Evolutionary conservation across 768 basidiomycete species (phyloP).

Genomic region (Collybia sordida): DNA sequence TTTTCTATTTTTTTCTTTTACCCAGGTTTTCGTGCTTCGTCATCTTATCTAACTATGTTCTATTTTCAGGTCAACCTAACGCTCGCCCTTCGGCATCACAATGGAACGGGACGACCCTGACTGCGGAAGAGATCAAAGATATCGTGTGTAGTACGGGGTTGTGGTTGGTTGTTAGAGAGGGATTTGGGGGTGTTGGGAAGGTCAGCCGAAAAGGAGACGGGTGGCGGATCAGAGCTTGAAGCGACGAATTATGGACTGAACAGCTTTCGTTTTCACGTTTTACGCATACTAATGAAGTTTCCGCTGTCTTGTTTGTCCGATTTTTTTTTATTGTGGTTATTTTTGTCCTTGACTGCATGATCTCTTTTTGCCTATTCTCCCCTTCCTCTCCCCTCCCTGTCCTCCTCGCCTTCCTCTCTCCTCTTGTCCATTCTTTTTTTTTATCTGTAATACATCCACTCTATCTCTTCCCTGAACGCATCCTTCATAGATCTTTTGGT

Average conservation of each 20-base stretch:
- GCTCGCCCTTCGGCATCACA: conserved; percentile 6
- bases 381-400: too few relatives aligned
- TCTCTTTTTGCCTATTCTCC: too few relatives aligned
- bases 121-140: conserved; percentile 94
- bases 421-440: too few relatives aligned
- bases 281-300: too few relatives aligned
- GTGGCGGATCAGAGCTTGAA: conserved; percentile 68
- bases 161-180: conserved; percentile 91
- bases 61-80: conserved; percentile 5
- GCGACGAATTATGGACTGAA: conserved; percentile 11
- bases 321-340: neutral
- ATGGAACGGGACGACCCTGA: conserved; percentile 55
- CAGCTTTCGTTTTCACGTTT: too few relatives aligned
- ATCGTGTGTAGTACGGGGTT: conserved; percentile 82
- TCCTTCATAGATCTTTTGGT: neutral
- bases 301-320: neutral
- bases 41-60: neutral
- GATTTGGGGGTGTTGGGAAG: conserved; percentile 87
- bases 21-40: neutral
- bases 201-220: conserved; percentile 77
- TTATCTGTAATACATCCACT: too few relatives aligned
- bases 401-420: too few relatives aligned
- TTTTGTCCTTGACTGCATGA: neutral
- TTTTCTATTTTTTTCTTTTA: neutral
- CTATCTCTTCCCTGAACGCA: neutral